Conservation (phyloP, 2,329 filamentous ascomycete species). For the Colletotrichum tropicale region DNA sequence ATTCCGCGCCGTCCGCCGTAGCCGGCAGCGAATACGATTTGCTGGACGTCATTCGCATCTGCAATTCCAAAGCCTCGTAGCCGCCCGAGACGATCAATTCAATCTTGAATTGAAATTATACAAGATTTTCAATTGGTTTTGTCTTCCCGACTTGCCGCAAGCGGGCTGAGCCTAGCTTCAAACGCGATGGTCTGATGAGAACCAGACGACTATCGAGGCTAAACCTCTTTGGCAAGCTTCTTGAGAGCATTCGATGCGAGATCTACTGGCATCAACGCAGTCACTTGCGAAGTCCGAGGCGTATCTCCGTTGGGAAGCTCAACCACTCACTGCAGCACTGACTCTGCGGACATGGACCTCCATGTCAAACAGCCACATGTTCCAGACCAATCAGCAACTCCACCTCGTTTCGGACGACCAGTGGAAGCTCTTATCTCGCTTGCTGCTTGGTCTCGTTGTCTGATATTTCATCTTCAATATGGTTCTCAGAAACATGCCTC, state of each 20-base stretch:
- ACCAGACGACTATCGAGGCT: background rate
- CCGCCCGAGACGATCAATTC: background rate
- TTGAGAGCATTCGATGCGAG: background rate
- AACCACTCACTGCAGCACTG: background rate
- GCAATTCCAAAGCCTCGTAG: background rate
- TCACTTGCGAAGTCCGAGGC: background rate
- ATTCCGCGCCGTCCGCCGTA: background rate
- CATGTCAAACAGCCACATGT: constrained; percentile 3
- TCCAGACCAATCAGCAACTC: background rate
- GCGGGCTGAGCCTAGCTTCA: background rate
- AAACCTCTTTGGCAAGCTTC: background rate
- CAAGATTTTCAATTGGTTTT: background rate
- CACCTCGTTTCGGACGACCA: background rate
- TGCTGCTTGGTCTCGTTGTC: background rate
- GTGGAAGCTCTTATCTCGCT: background rate
- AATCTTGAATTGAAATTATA: background rate
- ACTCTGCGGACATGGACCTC: background rate
- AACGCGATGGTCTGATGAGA: background rate
- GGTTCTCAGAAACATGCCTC: background rate
- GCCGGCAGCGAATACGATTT: background rate
- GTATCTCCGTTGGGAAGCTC: background rate
- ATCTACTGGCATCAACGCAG: background rate
- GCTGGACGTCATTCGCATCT: background rate
- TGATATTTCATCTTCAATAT: background rate
- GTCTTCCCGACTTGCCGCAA: background rate